Evolutionary conservation across 176 grass and related monocot genomes (phyloP), one percentile per base, ranked within the genome.

Genomic region (Hordeum marinum): DNA sequence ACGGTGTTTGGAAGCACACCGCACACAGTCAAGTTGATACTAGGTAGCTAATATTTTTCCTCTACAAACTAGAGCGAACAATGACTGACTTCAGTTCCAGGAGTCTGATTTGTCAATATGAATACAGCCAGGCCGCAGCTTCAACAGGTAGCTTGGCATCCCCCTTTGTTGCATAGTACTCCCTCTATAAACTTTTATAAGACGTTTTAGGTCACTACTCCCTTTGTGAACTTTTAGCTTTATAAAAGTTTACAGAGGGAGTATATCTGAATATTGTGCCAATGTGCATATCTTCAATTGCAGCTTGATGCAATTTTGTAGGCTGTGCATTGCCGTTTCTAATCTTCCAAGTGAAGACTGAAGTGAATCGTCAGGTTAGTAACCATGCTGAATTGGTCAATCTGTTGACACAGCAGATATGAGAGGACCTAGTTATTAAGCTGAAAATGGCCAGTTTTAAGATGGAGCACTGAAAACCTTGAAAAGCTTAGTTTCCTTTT

Each of bases 11-110:
- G 23, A 94, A 93, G 66, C 86, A 87, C 42, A 84, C 82, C 0
- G 90, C 88, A 42, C 63, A 55, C 31, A 91, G 88, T 88, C 92
- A 89, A 52, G 85, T 93, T 63, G 64, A 86, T 73, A 39, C n/a
- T 59, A 48, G 7, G 1, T 81, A 85, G 60, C 25, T 42, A 75
- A 57, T 31, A n/a, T 34, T 10, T 8, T 25, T 34, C 45, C 40
- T 5, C 2, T 14, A 14, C 42, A 85, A 11, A 67, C 9, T 60
- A 37, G 17, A 24, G 6, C 17, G 45, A 42, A 39, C 31, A 60
- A 14, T 85, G 63, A 60, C 4, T n/a, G 14, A 20, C 8, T 75
- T 52, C 25, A 75, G 2, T 50, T 74, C 25, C 36, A 18, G 42
- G 7, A 7, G 7, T 31, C 24, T 50, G 43, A 54, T 75, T 54